Base-by-base conservation (phyloP, 495 filamentous ascomycete species). In the Saxophila tyrrhenica region DNA sequence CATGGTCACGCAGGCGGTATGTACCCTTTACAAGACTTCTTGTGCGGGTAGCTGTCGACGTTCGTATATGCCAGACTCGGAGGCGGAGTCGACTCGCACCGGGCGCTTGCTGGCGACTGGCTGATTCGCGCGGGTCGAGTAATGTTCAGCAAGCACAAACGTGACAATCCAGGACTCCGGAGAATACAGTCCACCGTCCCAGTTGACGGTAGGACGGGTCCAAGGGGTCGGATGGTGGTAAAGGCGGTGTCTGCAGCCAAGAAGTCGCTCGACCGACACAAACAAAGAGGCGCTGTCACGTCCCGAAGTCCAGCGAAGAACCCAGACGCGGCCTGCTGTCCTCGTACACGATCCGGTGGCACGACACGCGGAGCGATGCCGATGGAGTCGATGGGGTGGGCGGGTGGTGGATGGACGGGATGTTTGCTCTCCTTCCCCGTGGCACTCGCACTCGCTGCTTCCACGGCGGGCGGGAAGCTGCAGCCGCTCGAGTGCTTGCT, bases 1-100 rank as follows among this genome's bases (percentile, higher is more conserved):
- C 92, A 98, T 97, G 60, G 70, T 57, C 21, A 38, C 53, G 58
- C 42, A 19, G 20, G 35, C 29, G 29, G 29, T 35, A n/a, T 9
- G 21, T 3, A 8, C 13, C n/a, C 9, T 25, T 17, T 23, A 3
- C 7, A n/a, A 16, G 21, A 7, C 24, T 48, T 9, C 19, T 48
- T 13, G 29, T 35, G 29, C 29, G 29, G 29, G 29, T 35, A n/a
- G n/a, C n/a, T n/a, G n/a, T n/a, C n/a, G n/a, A n/a, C n/a, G n/a
- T n/a, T n/a, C n/a, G n/a, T n/a, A n/a, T n/a, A n/a, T n/a, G n/a
- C n/a, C n/a, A n/a, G n/a, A n/a, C n/a, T n/a, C n/a, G n/a, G n/a
- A n/a, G n/a, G n/a, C n/a, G n/a, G n/a, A n/a, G n/a, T n/a, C n/a
- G n/a, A n/a, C n/a, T n/a, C n/a, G n/a, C n/a, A n/a, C n/a, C n/a